A percentile compares a stretch with the other conserved stretches of the same genome.
Conservation (phyloP, 345 rosid genomes). For the Balakata baccata region DNA sequence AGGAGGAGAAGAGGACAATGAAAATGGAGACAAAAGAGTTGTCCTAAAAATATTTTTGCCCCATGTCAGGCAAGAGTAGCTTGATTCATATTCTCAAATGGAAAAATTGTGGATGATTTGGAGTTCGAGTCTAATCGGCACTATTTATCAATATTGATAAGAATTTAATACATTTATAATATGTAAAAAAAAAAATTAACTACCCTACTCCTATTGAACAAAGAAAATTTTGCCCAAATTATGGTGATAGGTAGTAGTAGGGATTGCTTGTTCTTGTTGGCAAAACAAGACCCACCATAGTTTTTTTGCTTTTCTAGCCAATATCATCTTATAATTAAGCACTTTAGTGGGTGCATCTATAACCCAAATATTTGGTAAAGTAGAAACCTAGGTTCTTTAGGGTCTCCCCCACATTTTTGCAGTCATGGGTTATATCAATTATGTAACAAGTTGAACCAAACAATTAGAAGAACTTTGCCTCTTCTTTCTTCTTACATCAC, state of each 20-base stretch:
- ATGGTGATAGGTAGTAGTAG: not conserved
- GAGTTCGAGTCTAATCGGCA: no score
- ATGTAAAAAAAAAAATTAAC: no score
- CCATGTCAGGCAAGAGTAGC: no score
- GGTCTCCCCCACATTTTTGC: not conserved
- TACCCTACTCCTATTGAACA: no score
- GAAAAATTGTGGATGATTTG: no score
- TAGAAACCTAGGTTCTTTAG: not conserved
- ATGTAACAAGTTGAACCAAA: not conserved
- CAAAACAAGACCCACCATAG: not conserved
- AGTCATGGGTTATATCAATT: slow-evolving; percentile 8
- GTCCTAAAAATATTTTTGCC: not conserved
- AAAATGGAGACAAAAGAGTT: not conserved
- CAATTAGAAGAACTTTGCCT: not conserved
- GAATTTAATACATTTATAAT: no score
- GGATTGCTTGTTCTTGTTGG: slow-evolving; percentile 2
- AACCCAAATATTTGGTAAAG: not conserved
- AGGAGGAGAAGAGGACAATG: slow-evolving; percentile 6
- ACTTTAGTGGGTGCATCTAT: not conserved
- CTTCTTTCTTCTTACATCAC: not conserved
- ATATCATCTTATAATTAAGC: not conserved
- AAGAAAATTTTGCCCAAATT: not conserved
- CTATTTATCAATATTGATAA: no score
- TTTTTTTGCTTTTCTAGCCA: not conserved
- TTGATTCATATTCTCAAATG: no score